These are phyloP conservation scores for Ceratocystis albifundus DNA, from an alignment of 2,329 filamentous ascomycete genomes.

Conservation along the genomic window DNA sequence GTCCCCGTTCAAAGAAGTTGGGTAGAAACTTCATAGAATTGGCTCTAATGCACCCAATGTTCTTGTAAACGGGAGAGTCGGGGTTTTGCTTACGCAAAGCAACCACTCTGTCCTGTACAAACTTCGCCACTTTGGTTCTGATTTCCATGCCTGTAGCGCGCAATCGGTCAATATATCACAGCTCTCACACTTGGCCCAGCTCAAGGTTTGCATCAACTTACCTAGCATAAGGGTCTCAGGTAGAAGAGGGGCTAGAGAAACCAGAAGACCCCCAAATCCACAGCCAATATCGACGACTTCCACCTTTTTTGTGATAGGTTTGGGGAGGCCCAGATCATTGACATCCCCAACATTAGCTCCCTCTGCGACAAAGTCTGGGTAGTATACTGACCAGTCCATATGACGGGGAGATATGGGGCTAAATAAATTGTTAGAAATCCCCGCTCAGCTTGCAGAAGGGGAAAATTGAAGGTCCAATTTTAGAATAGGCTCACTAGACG, in stretches of 20 bases:
- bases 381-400: slow-evolving; percentile 88
- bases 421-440: slow-evolving; percentile 19
- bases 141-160: slow-evolving; percentile 67
- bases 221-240: slow-evolving; percentile 76
- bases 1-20: slow-evolving; percentile 77
- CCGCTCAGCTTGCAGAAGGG: not conserved
- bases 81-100: slow-evolving; percentile 60
- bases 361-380: slow-evolving; percentile 56
- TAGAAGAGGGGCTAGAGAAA: slow-evolving; percentile 70
- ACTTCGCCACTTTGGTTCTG: slow-evolving; percentile 77
- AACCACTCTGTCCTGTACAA: slow-evolving; percentile 75
- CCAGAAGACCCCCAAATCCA: slow-evolving; percentile 82
- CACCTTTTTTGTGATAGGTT: slow-evolving; percentile 45
- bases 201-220: slow-evolving; percentile 32
- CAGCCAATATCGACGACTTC: slow-evolving; percentile 96
- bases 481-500: slow-evolving; percentile 55
- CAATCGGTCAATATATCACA: not conserved
- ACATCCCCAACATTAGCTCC: slow-evolving; percentile 18
- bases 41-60: slow-evolving; percentile 75
- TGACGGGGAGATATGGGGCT: slow-evolving; percentile 67
- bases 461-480: no score
- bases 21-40: slow-evolving; percentile 99
- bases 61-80: slow-evolving; percentile 54
- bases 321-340: slow-evolving; percentile 16
- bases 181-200: not conserved